Evolutionary conservation across 163 green algal species (phyloP).

Genomic region (Scenedesmus sp.): DNA sequence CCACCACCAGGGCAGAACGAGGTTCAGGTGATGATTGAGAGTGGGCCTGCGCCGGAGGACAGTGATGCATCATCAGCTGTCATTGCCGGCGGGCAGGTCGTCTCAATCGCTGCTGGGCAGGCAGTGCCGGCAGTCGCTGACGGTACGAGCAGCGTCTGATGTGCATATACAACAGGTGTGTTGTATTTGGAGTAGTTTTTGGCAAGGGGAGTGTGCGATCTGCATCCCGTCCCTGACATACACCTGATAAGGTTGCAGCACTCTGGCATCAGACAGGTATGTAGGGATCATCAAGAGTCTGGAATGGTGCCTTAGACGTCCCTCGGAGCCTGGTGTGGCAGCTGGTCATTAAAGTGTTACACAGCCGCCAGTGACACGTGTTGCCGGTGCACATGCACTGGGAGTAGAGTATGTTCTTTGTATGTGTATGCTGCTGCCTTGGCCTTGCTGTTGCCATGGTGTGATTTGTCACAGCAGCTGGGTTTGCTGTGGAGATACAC

Average conservation of each 20-base stretch:
- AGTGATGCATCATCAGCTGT: background rate
- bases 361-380: too few relatives aligned
- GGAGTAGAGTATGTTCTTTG: too few relatives aligned
- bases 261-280: background rate
- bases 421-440: too few relatives aligned
- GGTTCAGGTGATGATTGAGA: background rate
- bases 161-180: too few relatives aligned
- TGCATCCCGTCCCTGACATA: background rate
- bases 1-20: background rate
- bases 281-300: too few relatives aligned
- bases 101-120: background rate
- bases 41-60: background rate
- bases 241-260: background rate
- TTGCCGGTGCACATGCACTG: too few relatives aligned
- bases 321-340: too few relatives aligned
- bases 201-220: background rate
- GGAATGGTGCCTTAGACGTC: too few relatives aligned
- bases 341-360: too few relatives aligned
- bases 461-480: too few relatives aligned
- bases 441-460: too few relatives aligned
- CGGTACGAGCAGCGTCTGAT: background rate
- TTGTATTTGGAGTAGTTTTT: background rate
- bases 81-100: background rate
- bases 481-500: too few relatives aligned
- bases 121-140: background rate